Percentiles rank a stretch among this genome's conserved stretches.
Evolutionary conservation across 23 red algal species (phyloP).

Genomic region (Cyanidiococcus yangmingshanensis): DNA sequence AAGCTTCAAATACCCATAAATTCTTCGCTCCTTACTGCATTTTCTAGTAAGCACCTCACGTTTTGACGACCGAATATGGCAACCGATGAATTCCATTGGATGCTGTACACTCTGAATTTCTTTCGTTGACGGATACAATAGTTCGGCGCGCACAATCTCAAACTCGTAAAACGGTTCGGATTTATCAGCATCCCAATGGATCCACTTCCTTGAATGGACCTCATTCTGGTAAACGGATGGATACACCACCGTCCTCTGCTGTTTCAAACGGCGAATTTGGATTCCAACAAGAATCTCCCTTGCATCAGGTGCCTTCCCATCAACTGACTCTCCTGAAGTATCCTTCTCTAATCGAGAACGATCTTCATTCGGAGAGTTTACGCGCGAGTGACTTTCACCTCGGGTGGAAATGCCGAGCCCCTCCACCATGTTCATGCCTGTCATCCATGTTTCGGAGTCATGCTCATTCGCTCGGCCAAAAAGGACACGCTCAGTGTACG

Average conservation of each 20-base stretch:
- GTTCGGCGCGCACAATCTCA: neutral
- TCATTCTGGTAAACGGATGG: neutral
- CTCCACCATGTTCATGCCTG: neutral
- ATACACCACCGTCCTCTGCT: neutral
- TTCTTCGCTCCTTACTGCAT: neutral
- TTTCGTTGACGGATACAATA: neutral
- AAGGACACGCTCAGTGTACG: constrained; percentile 11
- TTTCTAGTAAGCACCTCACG: neutral
- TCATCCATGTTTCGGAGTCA: neutral
- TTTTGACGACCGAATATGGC: neutral
- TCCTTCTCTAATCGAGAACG: neutral
- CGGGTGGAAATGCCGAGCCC: neutral
- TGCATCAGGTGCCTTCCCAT: neutral
- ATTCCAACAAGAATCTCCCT: neutral
- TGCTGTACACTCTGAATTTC: neutral
- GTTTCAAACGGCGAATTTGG: neutral
- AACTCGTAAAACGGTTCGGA: neutral
- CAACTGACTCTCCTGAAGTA: neutral
- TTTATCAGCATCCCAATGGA: neutral
- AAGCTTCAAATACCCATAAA: neutral
- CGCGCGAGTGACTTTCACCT: no score
- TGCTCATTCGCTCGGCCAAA: constrained; percentile 2
- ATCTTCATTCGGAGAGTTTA: no score
- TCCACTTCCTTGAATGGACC: neutral
- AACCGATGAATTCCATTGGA: constrained; percentile 4